phyloP scores from a whole-genome alignment of 441 rosid genomes.

The Erodium texanum region DNA sequence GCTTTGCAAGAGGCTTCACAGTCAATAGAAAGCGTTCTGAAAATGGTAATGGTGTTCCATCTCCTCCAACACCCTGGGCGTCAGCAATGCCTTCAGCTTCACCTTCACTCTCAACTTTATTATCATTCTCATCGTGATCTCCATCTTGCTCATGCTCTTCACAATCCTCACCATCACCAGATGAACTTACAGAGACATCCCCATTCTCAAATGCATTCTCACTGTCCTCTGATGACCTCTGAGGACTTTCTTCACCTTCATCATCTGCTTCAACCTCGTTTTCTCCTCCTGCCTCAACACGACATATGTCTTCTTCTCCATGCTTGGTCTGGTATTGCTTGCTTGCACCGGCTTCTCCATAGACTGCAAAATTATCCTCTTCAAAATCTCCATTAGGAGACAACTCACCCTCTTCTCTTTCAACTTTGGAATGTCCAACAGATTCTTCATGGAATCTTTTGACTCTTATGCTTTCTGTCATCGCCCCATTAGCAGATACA shows the following conservation, averaged over 20 bases:
- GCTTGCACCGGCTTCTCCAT: conserved; percentile 49
- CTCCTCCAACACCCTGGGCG: conserved; percentile 72
- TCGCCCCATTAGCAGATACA: conserved; percentile 41
- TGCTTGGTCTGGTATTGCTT: conserved; percentile 41
- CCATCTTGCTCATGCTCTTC: conserved; percentile 74
- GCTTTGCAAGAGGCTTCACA: conserved; percentile 85
- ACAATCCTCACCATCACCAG: conserved; percentile 75
- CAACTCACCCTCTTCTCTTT: conserved; percentile 97
- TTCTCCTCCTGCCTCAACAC: conserved; percentile 54
- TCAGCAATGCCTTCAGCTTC: conserved; percentile 81
- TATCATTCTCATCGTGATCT: conserved; percentile 61
- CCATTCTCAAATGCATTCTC: conserved; percentile 86
- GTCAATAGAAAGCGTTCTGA: conserved; percentile 54
- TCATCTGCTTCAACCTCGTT: conserved; percentile 69
- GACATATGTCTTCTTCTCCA: conserved; percentile 33
- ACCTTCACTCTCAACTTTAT: conserved; percentile 89
- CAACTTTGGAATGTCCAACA: conserved; percentile 45
- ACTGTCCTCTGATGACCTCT: conserved; percentile 61
- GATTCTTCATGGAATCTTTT: conserved; percentile 50
- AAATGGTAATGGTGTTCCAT: conserved; percentile 44
- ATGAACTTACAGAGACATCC: conserved; percentile 78
- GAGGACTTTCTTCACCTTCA: conserved; percentile 22
- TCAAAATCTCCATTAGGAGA: conserved; percentile 37
- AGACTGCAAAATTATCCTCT: conserved; percentile 75
- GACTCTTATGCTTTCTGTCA: conserved; percentile 32